Percentiles rank a stretch among this genome's conserved stretches.
Conservation (phyloP, 1,284 basidiomycete genomes). For the Trichosporon faecale region DNA sequence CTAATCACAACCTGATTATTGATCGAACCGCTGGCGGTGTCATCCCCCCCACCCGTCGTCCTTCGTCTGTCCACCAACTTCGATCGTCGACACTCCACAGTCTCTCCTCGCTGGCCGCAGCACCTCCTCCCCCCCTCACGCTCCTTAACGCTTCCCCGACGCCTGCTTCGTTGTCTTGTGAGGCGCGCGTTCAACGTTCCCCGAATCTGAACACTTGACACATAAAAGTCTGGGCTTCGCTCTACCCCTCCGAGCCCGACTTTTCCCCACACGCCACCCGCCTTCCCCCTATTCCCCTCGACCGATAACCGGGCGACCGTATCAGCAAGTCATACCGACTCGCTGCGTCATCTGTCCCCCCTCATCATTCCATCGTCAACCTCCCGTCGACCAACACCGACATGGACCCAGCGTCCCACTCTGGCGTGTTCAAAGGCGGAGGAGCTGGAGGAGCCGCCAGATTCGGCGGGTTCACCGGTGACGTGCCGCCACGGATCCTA, state of each 20-base stretch:
- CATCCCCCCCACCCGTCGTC: neutral
- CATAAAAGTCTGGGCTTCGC: neutral
- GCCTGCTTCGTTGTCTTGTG: neutral
- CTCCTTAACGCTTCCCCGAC: neutral
- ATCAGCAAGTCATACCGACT: neutral
- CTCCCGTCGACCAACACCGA: neutral
- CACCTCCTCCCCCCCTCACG: neutral
- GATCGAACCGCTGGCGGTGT: conserved; percentile 1
- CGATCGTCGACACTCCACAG: neutral
- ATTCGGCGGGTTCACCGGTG: neutral
- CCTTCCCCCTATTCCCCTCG: neutral
- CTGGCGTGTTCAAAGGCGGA: conserved; percentile 5
- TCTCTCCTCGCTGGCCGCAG: neutral
- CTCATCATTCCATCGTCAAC: neutral
- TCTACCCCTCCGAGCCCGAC: neutral
- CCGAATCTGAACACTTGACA: neutral
- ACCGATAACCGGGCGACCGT: neutral
- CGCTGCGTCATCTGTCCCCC: no score
- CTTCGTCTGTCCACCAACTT: neutral
- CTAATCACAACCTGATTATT: neutral
- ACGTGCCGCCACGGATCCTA: neutral
- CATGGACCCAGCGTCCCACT: conserved; percentile 9
- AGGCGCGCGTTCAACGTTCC: neutral
- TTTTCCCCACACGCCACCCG: neutral
- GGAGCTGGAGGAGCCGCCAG: conserved; percentile 1